These are phyloP conservation scores for Cladosporium colombiae DNA, from an alignment of 2,329 filamentous ascomycete genomes.

Conservation along the genomic window DNA sequence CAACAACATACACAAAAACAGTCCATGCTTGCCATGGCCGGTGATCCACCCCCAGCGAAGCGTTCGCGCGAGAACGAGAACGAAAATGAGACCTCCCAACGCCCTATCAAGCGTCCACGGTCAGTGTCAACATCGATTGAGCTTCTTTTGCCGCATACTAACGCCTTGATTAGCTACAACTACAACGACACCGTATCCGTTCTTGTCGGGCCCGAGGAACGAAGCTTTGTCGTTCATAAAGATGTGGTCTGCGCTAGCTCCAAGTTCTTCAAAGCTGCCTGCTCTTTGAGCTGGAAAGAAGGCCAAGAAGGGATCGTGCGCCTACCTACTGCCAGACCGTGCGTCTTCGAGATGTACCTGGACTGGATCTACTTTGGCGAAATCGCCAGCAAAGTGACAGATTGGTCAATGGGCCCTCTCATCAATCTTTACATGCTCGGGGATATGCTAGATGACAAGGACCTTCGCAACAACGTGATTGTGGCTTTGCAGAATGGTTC, in stretches of 20 bases:
- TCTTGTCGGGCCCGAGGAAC: conserved; percentile 14
- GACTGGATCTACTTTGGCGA: conserved; percentile 11
- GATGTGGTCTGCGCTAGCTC: conserved; percentile 15
- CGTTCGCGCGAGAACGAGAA: not conserved
- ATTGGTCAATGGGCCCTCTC: not conserved
- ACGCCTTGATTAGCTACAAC: not conserved
- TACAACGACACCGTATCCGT: conserved; percentile 8
- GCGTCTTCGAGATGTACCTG: conserved; percentile 8
- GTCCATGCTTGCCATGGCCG: not conserved
- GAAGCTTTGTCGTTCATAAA: conserved; percentile 15
- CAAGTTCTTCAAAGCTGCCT: conserved; percentile 21
- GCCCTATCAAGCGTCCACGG: not conserved
- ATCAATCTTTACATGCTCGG: not conserved
- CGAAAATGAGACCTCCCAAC: not conserved
- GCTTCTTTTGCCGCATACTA: not conserved
- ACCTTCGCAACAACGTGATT: not conserved
- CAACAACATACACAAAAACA: not conserved
- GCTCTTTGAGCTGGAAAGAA: conserved; percentile 8
- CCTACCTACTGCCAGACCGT: not conserved
- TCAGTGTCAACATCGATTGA: not conserved
- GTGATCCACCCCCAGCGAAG: not conserved
- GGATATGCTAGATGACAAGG: not conserved
- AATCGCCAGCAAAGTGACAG: not conserved
- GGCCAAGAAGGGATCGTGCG: not conserved
- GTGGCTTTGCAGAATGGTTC: too few species aligned